A percentile compares a stretch with the other conserved stretches of the same genome.
These are phyloP conservation scores for Diaporthe ilicicola DNA, from an alignment of 2,329 filamentous ascomycete genomes.

Conservation along the genomic window DNA sequence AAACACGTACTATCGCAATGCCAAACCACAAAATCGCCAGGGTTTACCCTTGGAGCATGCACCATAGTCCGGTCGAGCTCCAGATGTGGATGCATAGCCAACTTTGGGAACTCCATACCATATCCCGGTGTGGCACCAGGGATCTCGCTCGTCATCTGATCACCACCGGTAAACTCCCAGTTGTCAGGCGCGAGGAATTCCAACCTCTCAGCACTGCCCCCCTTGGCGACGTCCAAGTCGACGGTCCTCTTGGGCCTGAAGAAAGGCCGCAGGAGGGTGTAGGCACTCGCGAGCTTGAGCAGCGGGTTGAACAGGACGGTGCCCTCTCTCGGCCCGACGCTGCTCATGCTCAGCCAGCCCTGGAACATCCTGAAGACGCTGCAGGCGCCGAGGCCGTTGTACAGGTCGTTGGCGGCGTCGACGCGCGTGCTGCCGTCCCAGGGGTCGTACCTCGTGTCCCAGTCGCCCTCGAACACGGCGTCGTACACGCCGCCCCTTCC, in stretches of 20 bases:
- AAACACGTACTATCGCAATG: constrained; percentile 69
- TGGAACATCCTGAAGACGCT: constrained; percentile 89
- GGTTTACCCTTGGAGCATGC: constrained; percentile 72
- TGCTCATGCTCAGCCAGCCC: constrained; percentile 85
- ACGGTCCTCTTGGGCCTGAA: constrained; percentile 59
- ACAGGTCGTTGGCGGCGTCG: constrained; percentile 75
- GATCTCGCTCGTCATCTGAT: constrained; percentile 63
- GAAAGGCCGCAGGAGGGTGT: constrained; percentile 84
- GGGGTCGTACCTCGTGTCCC: constrained; percentile 79
- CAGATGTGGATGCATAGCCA: constrained; percentile 73
- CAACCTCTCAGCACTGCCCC: constrained; percentile 37
- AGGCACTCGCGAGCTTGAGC: constrained; percentile 77
- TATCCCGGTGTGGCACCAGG: constrained; percentile 76
- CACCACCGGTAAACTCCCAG: constrained; percentile 63
- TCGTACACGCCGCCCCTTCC: constrained; percentile 75
- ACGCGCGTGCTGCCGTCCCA: constrained; percentile 80
- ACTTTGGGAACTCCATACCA: constrained; percentile 71
- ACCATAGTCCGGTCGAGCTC: constrained; percentile 75
- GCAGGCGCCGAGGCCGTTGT: constrained; percentile 83
- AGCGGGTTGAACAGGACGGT: constrained; percentile 85
- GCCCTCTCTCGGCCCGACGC: constrained; percentile 77
- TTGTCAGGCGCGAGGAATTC: constrained; percentile 60
- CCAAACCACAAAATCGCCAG: constrained; percentile 84
- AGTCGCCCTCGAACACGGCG: constrained; percentile 74
- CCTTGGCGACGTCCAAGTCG: constrained; percentile 6